A percentile compares a stretch with the other conserved stretches of the same genome.
These are phyloP conservation scores for Aspergillus fumigatiaffinis DNA, from an alignment of 2,329 filamentous ascomycete genomes.

Conservation along the genomic window DNA sequence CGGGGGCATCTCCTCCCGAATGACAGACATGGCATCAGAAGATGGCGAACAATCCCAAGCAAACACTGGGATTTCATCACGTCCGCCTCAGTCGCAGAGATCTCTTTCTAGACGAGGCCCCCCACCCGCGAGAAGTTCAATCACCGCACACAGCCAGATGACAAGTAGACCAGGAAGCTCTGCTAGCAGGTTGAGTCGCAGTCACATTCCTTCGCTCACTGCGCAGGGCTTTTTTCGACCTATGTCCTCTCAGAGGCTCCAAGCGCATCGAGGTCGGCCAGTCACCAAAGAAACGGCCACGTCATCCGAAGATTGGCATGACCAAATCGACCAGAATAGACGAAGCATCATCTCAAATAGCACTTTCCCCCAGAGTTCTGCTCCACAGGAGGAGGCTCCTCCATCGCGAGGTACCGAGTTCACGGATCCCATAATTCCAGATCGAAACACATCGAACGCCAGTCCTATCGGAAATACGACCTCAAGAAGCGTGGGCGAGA, in stretches of 20 bases:
- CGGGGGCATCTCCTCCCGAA: conserved; percentile 61
- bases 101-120: conserved; percentile 56
- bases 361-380: conserved; percentile 38
- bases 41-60: conserved; percentile 44
- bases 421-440: conserved; percentile 68
- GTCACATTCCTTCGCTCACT: conserved; percentile 84
- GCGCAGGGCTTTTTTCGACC: conserved; percentile 91
- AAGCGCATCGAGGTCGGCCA: conserved; percentile 71
- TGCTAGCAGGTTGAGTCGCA: conserved; percentile 68
- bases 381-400: conserved; percentile 49
- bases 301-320: conserved; percentile 42
- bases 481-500: conserved; percentile 67
- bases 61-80: conserved; percentile 46
- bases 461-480: conserved; percentile 62
- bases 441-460: conserved; percentile 68
- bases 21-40: conserved; percentile 60
- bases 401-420: conserved; percentile 79
- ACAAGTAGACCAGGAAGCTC: conserved; percentile 52
- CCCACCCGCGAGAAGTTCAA: conserved; percentile 36
- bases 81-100: conserved; percentile 51
- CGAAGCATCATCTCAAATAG: conserved; percentile 58
- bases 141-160: conserved; percentile 42
- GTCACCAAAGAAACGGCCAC: conserved; percentile 31
- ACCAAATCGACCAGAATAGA: conserved; percentile 49
- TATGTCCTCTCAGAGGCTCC: conserved; percentile 92